Evolutionary conservation across 129 eudicot genomes (phyloP).

Genomic region (Chrysanthemum lavandulifolium): DNA sequence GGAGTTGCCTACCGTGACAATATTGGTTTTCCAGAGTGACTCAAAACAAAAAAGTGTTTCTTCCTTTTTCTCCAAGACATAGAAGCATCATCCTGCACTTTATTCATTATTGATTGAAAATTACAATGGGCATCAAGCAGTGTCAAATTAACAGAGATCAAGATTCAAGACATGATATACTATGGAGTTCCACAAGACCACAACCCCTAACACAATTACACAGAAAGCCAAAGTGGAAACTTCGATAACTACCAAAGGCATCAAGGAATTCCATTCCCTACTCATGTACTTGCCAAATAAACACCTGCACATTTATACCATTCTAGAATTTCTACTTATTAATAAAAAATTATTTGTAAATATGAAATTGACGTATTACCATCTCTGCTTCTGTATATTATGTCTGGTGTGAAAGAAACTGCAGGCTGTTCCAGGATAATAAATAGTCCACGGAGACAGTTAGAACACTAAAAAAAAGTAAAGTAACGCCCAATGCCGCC

Average conservation of each 20-base stretch:
- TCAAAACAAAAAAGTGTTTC: slow-evolving; percentile 83
- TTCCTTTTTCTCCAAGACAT: slow-evolving; percentile 95
- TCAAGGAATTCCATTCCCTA: background rate
- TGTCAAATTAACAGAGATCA: background rate
- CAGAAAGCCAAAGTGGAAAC: slow-evolving; percentile 6
- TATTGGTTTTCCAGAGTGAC: slow-evolving; percentile 96
- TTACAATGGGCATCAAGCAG: background rate
- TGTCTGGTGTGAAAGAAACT: background rate
- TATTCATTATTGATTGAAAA: slow-evolving; percentile 19
- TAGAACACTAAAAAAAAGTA: too few species aligned
- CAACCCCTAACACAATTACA: background rate
- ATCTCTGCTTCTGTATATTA: background rate
- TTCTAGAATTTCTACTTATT: background rate
- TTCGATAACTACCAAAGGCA: background rate
- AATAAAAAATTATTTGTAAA: background rate
- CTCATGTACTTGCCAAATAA: background rate
- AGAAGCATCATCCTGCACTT: slow-evolving; percentile 93
- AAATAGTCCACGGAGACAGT: too few species aligned
- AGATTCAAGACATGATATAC: slow-evolving; percentile 9
- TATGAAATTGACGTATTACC: background rate
- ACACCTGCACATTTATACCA: slow-evolving; percentile 1
- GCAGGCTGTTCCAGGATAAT: background rate
- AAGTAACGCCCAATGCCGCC: too few species aligned
- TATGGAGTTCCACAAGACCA: background rate
- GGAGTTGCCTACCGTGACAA: slow-evolving; percentile 69